Base-by-base conservation (phyloP, 441 rosid species). In the Iberis amara region DNA sequence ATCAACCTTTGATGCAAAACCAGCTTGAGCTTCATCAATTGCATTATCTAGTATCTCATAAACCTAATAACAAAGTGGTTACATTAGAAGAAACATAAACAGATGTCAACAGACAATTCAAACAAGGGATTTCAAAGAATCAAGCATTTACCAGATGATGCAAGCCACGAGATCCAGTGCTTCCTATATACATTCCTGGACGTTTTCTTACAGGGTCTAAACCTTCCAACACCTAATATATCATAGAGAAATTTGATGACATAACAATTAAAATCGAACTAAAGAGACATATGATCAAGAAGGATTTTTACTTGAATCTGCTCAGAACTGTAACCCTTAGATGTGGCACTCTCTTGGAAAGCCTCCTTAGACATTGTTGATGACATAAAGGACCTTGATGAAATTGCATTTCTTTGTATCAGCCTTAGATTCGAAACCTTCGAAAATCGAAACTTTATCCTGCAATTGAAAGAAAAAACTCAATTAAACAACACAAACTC, bases 181-280 rank as follows among this genome's bases (percentile, higher is more conserved):
- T 87, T 42, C 98, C 98, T 33, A 87, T 90, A 46, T 87, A 90
- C 98, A 90, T 90, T 32, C 90, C 96, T 1, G 98, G 98, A 71
- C 98, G 79, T 72, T 87, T 90, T 37, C 98, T 79, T 4, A 90
- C 98, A 39, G 98, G 92, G 26, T 90, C 96, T 32, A 90, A 74
- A 23, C 98, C 98, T 76, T 90, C 91, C 65, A 90, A 73, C 41
- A 90, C 97, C 97, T 90, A 68, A 18, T 44, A 58, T 21, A 59
- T 21, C 26, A 36, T 4, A 64, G 47, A 30, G 52, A 38, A n/a
- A 15, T 27, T 8, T 8, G 15, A 38, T 28, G 9, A 35, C 21
- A 30, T 36, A 46, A 46, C 10, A 3, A 13, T 3, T 11, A 26
- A 28, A n/a, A 31, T 7, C 9, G 35, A 31, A 31, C 23, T 7